Evolutionary conservation across 306 rosid species (phyloP).

Genomic region (Canavalia gladiata): DNA sequence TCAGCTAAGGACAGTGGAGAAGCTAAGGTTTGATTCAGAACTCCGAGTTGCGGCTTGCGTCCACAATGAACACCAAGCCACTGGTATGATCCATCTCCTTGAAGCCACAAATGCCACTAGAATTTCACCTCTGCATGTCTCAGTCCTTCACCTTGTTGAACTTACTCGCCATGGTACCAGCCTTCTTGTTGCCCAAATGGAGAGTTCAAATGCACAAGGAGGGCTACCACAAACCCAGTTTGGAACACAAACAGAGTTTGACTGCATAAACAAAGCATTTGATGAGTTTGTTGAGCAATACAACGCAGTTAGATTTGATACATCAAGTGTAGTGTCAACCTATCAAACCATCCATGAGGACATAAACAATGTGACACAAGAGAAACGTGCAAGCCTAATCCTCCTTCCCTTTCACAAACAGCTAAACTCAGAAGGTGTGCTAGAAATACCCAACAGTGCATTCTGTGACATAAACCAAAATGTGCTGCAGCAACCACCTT

Average conservation of each 20-base stretch:
- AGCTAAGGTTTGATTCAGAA: conserved; percentile 39
- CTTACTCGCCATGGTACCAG: conserved; percentile 47
- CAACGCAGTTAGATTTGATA: conserved; percentile 38
- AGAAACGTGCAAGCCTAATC: conserved; percentile 42
- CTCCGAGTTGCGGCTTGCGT: conserved; percentile 48
- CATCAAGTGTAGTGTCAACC: conserved; percentile 28
- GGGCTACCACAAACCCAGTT: background rate
- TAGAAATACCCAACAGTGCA: conserved; percentile 8
- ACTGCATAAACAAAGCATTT: conserved; percentile 37
- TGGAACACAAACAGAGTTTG: conserved; percentile 32
- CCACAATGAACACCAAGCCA: conserved; percentile 42
- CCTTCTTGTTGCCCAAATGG: conserved; percentile 43
- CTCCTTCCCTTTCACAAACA: conserved; percentile 57
- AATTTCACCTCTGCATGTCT: conserved; percentile 45
- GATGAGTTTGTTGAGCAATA: background rate
- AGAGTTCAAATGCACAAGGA: background rate
- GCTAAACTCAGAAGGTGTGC: background rate
- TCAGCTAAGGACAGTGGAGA: conserved; percentile 42
- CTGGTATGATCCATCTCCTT: conserved; percentile 39
- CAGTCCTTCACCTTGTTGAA: conserved; percentile 50
- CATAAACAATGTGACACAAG: conserved; percentile 45
- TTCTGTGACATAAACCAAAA: conserved; percentile 44
- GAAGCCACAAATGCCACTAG: conserved; percentile 43
- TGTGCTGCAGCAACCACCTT: conserved; percentile 45
- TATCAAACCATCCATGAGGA: conserved; percentile 56